Conservation (phyloP, 352 stramenopile species). For the Phytopythium oedochilum region DNA sequence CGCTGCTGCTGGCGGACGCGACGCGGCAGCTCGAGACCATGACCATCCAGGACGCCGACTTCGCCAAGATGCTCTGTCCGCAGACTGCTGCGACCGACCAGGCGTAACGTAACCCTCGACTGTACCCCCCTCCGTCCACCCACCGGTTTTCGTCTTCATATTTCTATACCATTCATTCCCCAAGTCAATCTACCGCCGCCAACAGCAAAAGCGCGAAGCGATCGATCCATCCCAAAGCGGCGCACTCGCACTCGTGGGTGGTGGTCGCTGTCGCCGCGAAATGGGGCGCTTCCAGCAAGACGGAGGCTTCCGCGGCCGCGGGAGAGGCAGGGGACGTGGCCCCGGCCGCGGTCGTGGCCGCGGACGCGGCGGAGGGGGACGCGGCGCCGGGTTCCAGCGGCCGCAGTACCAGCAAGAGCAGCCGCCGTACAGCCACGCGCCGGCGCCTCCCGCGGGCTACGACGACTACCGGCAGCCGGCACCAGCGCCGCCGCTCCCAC, state of each 20-base stretch:
- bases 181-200: not conserved
- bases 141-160: not conserved
- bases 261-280: not conserved
- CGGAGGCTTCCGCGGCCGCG: conserved; percentile 23
- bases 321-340: conserved; percentile 21
- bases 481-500: not conserved
- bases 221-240: conserved; percentile 1
- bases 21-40: conserved; percentile 38
- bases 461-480: conserved; percentile 2
- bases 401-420: conserved; percentile 6
- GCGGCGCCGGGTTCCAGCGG: conserved; percentile 13
- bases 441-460: not conserved
- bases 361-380: conserved; percentile 9
- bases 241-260: not conserved
- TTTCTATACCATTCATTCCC: not conserved
- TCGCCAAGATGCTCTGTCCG: conserved; percentile 59
- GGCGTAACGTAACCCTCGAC: not conserved
- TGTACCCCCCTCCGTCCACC: not conserved
- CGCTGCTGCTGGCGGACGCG: conserved; percentile 49
- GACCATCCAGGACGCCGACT: conserved; percentile 48
- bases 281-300: conserved; percentile 21
- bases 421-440: conserved; percentile 1
- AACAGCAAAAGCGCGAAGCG: not conserved
- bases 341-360: conserved; percentile 21
- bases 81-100: not conserved